Conservation (phyloP, 164 flowering plant species). For the Vitis riparia region DNA sequence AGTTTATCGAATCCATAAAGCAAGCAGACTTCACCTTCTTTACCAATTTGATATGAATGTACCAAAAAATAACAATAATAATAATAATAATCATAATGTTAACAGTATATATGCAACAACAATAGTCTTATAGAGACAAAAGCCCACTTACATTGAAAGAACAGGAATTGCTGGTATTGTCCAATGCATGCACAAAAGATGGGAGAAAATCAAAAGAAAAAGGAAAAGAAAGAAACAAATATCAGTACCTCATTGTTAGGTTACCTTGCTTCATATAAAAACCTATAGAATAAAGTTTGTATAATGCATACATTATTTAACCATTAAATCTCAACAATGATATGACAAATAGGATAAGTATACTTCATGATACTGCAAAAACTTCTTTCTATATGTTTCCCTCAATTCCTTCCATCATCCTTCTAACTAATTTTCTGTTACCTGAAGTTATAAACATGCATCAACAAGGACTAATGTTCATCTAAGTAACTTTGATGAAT, state of each 20-base stretch:
- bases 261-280: background rate
- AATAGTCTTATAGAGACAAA: background rate
- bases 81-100: background rate
- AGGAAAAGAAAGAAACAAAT: slow-evolving; percentile 11
- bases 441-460: background rate
- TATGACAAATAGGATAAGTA: background rate
- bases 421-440: background rate
- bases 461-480: background rate
- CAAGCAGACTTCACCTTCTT: too few species aligned
- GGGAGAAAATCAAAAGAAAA: background rate
- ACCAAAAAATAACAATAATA: background rate
- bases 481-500: background rate
- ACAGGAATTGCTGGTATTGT: slow-evolving; percentile 85
- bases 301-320: background rate
- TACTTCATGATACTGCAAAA: background rate
- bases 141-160: slow-evolving; percentile 89
- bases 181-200: slow-evolving; percentile 37
- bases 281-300: background rate
- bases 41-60: background rate
- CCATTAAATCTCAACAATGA: background rate
- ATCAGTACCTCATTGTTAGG: slow-evolving; percentile 15
- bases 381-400: background rate
- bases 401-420: background rate
- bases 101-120: background rate
- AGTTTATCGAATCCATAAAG: too few species aligned